These are phyloP conservation scores for Arachis hypogaea DNA, from an alignment of 306 rosid species.

Conservation along the genomic window DNA sequence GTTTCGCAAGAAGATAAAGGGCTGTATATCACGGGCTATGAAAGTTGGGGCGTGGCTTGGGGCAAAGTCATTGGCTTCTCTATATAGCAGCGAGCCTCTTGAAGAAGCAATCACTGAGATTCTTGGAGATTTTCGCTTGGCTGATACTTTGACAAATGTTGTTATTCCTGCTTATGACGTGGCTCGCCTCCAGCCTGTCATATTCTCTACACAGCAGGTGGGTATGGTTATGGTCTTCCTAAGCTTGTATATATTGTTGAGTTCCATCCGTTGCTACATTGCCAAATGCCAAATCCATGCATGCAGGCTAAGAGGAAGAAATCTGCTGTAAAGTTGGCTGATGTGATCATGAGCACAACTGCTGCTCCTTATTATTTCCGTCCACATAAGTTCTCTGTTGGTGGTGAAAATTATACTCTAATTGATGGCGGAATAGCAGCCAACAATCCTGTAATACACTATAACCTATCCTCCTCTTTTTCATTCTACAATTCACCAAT, in stretches of 20 bases:
- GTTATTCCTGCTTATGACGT: slow-evolving; percentile 38
- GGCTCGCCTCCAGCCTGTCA: slow-evolving; percentile 8
- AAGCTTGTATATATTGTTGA: not conserved
- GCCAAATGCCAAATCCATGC: not conserved
- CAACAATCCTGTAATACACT: slow-evolving; percentile 28
- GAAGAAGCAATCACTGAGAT: not conserved
- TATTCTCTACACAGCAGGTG: slow-evolving; percentile 29
- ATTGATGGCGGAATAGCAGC: slow-evolving; percentile 33
- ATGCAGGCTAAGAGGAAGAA: slow-evolving; percentile 24
- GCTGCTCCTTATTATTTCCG: slow-evolving; percentile 34
- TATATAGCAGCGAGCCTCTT: not conserved
- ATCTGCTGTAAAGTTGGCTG: slow-evolving; percentile 6
- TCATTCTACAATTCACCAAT: not conserved
- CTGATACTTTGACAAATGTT: slow-evolving; percentile 31
- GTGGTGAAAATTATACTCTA: not conserved
- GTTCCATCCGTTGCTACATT: not conserved
- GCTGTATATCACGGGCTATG: not conserved
- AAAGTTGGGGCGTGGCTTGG: not conserved
- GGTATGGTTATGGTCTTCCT: not conserved
- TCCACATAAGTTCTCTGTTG: not conserved
- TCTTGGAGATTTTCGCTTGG: not conserved
- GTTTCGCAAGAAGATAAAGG: not conserved
- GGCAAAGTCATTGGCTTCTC: not conserved
- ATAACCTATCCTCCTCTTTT: not conserved
- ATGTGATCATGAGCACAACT: slow-evolving; percentile 37